Evolutionary conservation across 2,329 filamentous ascomycete species (phyloP).

Genomic region (Fusarium nematophilum): DNA sequence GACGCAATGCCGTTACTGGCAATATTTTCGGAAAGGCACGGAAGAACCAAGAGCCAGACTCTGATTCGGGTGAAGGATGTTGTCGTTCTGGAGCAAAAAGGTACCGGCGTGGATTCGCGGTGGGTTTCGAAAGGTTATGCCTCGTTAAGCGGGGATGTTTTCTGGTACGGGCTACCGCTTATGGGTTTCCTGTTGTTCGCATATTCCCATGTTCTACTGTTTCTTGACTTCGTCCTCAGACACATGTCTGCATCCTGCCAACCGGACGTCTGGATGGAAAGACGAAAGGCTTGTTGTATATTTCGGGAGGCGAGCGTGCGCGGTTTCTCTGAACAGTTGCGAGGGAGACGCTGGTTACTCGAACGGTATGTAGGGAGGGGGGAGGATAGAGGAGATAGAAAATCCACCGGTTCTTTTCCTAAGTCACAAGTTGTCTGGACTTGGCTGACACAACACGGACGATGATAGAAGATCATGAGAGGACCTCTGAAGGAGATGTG

Average conservation of each 20-base stretch:
- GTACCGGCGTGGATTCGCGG: neutral
- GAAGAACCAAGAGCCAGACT: too few species aligned
- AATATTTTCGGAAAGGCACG: neutral
- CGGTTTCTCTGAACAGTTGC: neutral
- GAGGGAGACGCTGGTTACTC: neutral
- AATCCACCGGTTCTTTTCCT: constrained; percentile 13
- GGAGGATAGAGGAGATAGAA: constrained; percentile 19
- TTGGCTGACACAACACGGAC: too few species aligned
- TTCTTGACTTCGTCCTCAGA: constrained; percentile 20
- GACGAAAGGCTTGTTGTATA: neutral
- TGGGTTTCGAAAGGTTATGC: neutral
- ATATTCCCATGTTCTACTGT: constrained; percentile 15
- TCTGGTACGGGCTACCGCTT: constrained; percentile 1
- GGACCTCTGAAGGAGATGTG: too few species aligned
- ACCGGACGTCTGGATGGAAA: neutral
- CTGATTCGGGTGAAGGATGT: neutral
- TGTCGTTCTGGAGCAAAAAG: too few species aligned
- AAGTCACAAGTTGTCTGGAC: too few species aligned
- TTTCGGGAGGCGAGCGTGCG: constrained; percentile 1
- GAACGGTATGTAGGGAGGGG: neutral
- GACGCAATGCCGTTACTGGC: neutral
- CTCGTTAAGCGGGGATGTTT: neutral
- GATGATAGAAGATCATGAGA: too few species aligned
- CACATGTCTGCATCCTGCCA: too few species aligned
- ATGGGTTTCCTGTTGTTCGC: constrained; percentile 11